Evolutionary conservation across 768 basidiomycete genomes (phyloP).

Genomic region (Trametes cingulata): DNA sequence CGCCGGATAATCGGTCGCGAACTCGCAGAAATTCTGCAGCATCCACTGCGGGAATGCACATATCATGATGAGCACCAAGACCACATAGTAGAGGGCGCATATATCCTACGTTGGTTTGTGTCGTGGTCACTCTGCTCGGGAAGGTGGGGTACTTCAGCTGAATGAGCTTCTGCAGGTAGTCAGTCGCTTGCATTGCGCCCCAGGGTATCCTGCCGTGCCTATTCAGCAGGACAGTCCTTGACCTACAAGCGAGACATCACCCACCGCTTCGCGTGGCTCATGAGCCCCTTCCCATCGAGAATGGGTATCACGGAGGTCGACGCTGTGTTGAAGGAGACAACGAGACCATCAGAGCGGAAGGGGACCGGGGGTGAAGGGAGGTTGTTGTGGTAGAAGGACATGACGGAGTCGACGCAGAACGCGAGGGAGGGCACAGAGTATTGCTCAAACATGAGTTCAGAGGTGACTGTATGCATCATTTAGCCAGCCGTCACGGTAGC

Average conservation of each 20-base stretch:
- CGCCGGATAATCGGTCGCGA: conserved; percentile 72
- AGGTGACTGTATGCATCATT: conserved; percentile 62
- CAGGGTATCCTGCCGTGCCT: conserved; percentile 76
- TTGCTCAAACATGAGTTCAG: conserved; percentile 94
- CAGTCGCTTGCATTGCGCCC: conserved; percentile 88
- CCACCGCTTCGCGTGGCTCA: conserved; percentile 87
- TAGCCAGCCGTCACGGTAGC: neutral
- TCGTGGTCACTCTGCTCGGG: conserved; percentile 75
- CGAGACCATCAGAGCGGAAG: conserved; percentile 71
- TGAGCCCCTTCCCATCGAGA: conserved; percentile 74
- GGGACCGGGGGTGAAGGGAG: conserved; percentile 37
- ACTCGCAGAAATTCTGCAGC: conserved; percentile 83
- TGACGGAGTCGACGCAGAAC: conserved; percentile 87
- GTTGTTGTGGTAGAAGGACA: conserved; percentile 89
- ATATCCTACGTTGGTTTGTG: conserved; percentile 71
- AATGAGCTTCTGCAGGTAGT: conserved; percentile 89
- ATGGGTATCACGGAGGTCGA: conserved; percentile 92
- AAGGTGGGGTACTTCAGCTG: conserved; percentile 96
- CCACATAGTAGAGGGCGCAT: neutral
- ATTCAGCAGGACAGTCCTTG: neutral
- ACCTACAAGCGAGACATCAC: conserved; percentile 18
- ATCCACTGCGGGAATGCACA: conserved; percentile 81
- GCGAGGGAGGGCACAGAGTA: conserved; percentile 85
- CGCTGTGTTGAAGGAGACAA: conserved; percentile 89
- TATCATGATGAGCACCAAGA: neutral